Conservation (phyloP, 164 flowering plant genomes). For the Chimonanthus praecox region DNA sequence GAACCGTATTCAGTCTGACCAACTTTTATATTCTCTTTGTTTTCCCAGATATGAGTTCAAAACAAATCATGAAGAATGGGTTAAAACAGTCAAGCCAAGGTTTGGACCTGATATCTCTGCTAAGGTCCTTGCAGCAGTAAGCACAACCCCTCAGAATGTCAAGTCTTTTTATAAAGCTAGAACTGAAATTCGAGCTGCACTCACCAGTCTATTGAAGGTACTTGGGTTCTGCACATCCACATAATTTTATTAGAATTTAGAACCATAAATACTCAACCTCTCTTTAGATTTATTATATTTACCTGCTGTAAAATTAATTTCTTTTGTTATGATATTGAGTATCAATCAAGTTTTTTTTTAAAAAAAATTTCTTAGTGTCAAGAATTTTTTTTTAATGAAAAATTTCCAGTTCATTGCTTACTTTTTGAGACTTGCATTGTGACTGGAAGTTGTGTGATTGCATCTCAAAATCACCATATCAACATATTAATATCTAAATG, state of each 20-base stretch:
- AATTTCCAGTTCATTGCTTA: too few species aligned
- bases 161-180: conserved; percentile 74
- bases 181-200: conserved; percentile 71
- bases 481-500: too few species aligned
- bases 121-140: conserved; percentile 57
- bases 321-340: too few species aligned
- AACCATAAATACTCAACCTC: background rate
- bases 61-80: conserved; percentile 90
- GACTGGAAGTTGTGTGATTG: too few species aligned
- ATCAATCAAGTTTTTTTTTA: too few species aligned
- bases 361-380: too few species aligned
- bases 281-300: too few species aligned
- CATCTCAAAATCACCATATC: too few species aligned
- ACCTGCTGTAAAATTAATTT: too few species aligned
- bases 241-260: background rate
- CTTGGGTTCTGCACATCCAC: background rate
- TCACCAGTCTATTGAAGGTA: conserved; percentile 80
- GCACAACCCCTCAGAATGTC: conserved; percentile 46
- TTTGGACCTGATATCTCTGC: conserved; percentile 57
- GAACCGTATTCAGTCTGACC: conserved; percentile 7
- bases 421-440: too few species aligned
- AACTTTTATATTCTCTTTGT: background rate
- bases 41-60: conserved; percentile 82
- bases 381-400: too few species aligned
- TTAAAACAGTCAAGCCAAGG: conserved; percentile 67